Conservation (phyloP, 768 basidiomycete species). For the Hortiboletus campestris region DNA sequence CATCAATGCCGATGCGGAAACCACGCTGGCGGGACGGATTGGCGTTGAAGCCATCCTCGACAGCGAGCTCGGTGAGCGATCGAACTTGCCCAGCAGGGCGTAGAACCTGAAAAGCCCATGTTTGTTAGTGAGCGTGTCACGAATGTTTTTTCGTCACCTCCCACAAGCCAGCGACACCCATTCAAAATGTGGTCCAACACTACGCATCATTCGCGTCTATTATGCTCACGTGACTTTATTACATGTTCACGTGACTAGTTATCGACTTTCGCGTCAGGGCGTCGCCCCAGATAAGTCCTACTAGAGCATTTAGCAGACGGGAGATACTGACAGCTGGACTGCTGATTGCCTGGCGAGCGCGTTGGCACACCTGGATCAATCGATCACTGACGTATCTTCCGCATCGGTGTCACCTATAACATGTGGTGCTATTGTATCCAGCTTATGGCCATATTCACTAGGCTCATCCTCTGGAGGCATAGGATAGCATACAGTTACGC, state of each 20-base stretch:
- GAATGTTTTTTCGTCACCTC: conserved; percentile 34
- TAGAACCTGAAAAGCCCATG: conserved; percentile 45
- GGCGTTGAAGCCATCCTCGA: conserved; percentile 69
- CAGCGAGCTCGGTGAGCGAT: conserved; percentile 74
- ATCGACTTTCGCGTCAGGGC: too few species aligned
- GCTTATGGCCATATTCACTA: neutral
- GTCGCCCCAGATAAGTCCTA: too few species aligned
- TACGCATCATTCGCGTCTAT: neutral
- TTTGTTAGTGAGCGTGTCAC: conserved; percentile 16
- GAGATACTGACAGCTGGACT: too few species aligned
- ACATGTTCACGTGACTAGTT: neutral
- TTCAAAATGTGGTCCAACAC: conserved; percentile 11
- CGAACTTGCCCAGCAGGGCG: conserved; percentile 68
- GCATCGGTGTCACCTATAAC: neutral
- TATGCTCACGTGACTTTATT: conserved; percentile 4
- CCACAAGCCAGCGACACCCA: conserved; percentile 54
- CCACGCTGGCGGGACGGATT: conserved; percentile 67
- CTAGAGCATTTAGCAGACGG: too few species aligned
- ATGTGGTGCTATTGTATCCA: neutral
- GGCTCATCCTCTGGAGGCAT: neutral
- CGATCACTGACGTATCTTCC: too few species aligned
- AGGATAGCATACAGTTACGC: conserved; percentile 35
- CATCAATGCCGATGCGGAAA: conserved; percentile 84
- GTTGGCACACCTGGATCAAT: too few species aligned
- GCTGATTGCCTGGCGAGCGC: too few species aligned